Conservation (phyloP, 2,329 filamentous ascomycete species). For the Boeremia lycopersici region DNA sequence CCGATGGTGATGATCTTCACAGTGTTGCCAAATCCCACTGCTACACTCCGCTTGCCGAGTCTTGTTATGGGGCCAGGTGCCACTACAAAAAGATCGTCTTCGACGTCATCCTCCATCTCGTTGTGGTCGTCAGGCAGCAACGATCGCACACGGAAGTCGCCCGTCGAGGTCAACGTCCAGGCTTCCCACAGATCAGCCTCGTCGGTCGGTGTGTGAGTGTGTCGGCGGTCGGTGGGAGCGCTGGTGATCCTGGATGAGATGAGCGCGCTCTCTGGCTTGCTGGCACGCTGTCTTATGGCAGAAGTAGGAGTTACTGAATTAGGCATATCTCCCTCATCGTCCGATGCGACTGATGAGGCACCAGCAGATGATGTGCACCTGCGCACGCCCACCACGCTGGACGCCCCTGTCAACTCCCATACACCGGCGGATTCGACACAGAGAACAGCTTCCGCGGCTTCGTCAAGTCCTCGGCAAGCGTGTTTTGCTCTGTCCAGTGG, state of each 20-base stretch:
- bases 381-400: slow-evolving; percentile 68
- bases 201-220: slow-evolving; percentile 5
- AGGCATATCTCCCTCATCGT: slow-evolving; percentile 25
- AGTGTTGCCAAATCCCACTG: slow-evolving; percentile 73
- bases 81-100: slow-evolving; percentile 66
- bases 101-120: slow-evolving; percentile 17
- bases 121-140: slow-evolving; percentile 34
- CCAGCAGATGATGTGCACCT: slow-evolving; percentile 47
- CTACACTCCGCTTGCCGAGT: slow-evolving; percentile 69
- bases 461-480: slow-evolving; percentile 44
- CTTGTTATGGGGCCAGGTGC: slow-evolving; percentile 68
- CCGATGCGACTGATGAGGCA: slow-evolving; percentile 37
- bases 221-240: slow-evolving; percentile 10
- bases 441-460: slow-evolving; percentile 58
- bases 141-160: slow-evolving; percentile 52
- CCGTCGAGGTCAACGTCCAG: slow-evolving; percentile 57
- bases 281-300: slow-evolving; percentile 38
- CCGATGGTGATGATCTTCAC: slow-evolving; percentile 74
- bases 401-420: slow-evolving; percentile 67
- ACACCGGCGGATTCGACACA: slow-evolving; percentile 66
- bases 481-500: slow-evolving; percentile 38
- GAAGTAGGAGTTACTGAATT: slow-evolving; percentile 24
- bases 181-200: slow-evolving; percentile 58
- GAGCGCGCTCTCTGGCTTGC: slow-evolving; percentile 13
- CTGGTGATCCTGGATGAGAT: slow-evolving; percentile 6